These are phyloP conservation scores for Centella asiatica DNA, from an alignment of 129 eudicot genomes.

Conservation along the genomic window DNA sequence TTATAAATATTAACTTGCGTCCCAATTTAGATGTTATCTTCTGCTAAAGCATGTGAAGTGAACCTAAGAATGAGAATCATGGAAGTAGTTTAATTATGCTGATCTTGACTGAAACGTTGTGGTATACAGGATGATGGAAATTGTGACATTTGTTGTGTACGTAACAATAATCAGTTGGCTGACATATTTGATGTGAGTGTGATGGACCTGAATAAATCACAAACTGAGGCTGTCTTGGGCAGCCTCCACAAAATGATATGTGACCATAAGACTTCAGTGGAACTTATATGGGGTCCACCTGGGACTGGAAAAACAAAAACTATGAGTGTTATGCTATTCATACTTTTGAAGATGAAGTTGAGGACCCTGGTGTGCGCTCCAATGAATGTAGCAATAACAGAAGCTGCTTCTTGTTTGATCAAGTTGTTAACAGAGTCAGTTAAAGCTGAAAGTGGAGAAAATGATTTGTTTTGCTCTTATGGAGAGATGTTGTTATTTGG, in stretches of 20 bases:
- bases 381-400: constrained; percentile 46
- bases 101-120: constrained; percentile 1
- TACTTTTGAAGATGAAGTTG: constrained; percentile 34
- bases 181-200: constrained; percentile 10
- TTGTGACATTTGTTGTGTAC: constrained; percentile 24
- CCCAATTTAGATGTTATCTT: too few relatives aligned
- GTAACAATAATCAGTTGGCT: neutral
- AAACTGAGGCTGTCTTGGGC: constrained; percentile 28
- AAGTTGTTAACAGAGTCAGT: constrained; percentile 16
- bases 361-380: constrained; percentile 65
- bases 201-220: constrained; percentile 45
- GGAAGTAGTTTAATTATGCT: neutral
- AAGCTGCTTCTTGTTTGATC: constrained; percentile 50
- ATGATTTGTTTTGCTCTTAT: constrained; percentile 19
- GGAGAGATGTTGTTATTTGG: constrained; percentile 64
- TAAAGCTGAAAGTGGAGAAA: constrained; percentile 12
- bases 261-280: constrained; percentile 42
- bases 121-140: constrained; percentile 34
- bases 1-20: too few relatives aligned
- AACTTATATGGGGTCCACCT: constrained; percentile 75
- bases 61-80: too few relatives aligned
- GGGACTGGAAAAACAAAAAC: constrained; percentile 73
- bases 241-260: constrained; percentile 35
- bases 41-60: too few relatives aligned
- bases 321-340: constrained; percentile 33